Conservation (phyloP, 2,329 filamentous ascomycete species). For the Sphaerostilbella broomeana region DNA sequence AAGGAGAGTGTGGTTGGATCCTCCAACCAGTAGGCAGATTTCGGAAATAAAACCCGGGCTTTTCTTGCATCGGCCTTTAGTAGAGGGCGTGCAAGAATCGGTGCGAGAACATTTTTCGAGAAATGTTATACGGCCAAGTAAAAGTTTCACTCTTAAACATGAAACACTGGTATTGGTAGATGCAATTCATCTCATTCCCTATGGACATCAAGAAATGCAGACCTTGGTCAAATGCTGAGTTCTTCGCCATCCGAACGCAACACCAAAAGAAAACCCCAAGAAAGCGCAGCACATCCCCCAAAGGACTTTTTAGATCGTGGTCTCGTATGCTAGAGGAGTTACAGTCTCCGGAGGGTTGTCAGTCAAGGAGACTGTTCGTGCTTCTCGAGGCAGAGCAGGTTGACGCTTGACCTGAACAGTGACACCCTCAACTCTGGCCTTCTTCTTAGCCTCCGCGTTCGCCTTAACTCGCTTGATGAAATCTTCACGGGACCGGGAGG, state of each 20-base stretch:
- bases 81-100: too few relatives aligned
- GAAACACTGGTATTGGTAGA: too few relatives aligned
- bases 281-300: slow-evolving; percentile 24
- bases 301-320: slow-evolving; percentile 70
- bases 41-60: too few relatives aligned
- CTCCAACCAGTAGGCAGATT: too few relatives aligned
- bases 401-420: slow-evolving; percentile 90
- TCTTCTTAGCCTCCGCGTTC: slow-evolving; percentile 86
- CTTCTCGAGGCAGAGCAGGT: slow-evolving; percentile 71
- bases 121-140: too few relatives aligned
- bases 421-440: slow-evolving; percentile 85
- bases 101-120: too few relatives aligned
- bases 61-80: too few relatives aligned
- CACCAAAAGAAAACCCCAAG: slow-evolving; percentile 36
- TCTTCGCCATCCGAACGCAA: slow-evolving; percentile 39
- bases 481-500: slow-evolving; percentile 92
- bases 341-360: slow-evolving; percentile 88
- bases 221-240: slow-evolving; percentile 36
- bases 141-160: background rate
- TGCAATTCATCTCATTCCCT: slow-evolving; percentile 34
- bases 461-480: slow-evolving; percentile 95
- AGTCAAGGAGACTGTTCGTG: slow-evolving; percentile 70
- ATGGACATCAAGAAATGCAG: slow-evolving; percentile 37
- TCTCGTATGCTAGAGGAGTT: slow-evolving; percentile 91
- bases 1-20: too few relatives aligned